Evolutionary conservation across 2,329 filamentous ascomycete species (phyloP).

Genomic region (Simplicillium sp.): DNA sequence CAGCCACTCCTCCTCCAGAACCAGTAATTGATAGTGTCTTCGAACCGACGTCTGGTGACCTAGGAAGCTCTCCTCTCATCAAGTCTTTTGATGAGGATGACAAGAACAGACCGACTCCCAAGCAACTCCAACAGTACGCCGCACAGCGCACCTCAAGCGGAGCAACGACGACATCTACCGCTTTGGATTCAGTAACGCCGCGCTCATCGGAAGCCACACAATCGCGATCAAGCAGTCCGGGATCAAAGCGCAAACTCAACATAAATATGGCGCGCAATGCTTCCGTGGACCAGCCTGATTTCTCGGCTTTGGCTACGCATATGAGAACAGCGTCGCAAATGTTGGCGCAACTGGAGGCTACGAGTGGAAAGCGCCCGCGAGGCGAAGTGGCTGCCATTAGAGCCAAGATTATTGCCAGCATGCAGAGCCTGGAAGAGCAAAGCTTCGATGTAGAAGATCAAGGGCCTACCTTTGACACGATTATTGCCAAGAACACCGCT

Average conservation of each 20-base stretch:
- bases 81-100: conserved; percentile 45
- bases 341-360: conserved; percentile 74
- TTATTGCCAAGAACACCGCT: conserved; percentile 62
- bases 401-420: conserved; percentile 80
- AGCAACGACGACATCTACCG: conserved; percentile 48
- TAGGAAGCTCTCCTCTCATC: conserved; percentile 64
- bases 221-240: conserved; percentile 61
- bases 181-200: conserved; percentile 54
- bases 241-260: conserved; percentile 49
- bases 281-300: conserved; percentile 62
- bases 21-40: conserved; percentile 63
- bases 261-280: conserved; percentile 44
- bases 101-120: conserved; percentile 14
- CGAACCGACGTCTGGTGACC: conserved; percentile 69
- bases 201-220: conserved; percentile 59
- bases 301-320: conserved; percentile 74
- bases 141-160: conserved; percentile 51
- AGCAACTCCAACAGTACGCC: conserved; percentile 18
- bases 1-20: conserved; percentile 30
- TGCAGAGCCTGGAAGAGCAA: conserved; percentile 80
- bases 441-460: conserved; percentile 70
- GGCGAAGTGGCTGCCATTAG: conserved; percentile 76
- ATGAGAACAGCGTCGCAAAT: conserved; percentile 84
- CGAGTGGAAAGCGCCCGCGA: conserved; percentile 68
- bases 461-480: conserved; percentile 69